phyloP scores from a whole-genome alignment of 2,329 filamentous ascomycete species.

The Nothophoma quercina region DNA sequence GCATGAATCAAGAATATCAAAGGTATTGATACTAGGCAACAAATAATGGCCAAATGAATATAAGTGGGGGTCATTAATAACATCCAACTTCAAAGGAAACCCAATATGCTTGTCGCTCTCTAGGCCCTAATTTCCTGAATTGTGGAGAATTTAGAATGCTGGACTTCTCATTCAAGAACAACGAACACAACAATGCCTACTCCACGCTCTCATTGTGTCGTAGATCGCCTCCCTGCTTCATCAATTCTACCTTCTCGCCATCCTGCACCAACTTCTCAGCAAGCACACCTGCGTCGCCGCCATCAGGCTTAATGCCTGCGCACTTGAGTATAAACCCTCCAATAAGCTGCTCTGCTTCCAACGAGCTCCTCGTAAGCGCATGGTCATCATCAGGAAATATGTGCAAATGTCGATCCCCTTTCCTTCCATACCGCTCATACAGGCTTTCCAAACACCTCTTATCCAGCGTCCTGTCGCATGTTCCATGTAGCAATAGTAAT shows the following conservation, averaged over 20 bases:
- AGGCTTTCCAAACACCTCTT: constrained; percentile 46
- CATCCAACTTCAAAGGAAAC: no score
- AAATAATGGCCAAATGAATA: no score
- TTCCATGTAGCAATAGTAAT: constrained; percentile 42
- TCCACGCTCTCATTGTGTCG: background rate
- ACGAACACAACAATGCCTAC: background rate
- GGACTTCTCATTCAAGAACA: background rate
- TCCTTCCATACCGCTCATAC: constrained; percentile 47
- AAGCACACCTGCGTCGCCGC: background rate
- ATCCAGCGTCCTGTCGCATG: constrained; percentile 47
- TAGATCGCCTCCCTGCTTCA: background rate
- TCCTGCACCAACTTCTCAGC: background rate
- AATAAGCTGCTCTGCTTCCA: constrained; percentile 50
- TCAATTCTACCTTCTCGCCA: background rate
- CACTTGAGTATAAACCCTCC: constrained; percentile 50
- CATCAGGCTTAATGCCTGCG: constrained; percentile 33
- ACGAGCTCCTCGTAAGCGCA: constrained; percentile 49
- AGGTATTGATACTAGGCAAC: no score
- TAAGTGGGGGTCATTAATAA: no score
- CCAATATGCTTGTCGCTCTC: no score
- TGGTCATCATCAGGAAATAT: constrained; percentile 55
- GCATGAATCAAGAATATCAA: background rate
- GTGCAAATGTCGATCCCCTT: constrained; percentile 43
- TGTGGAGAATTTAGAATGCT: no score
- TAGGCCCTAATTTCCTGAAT: no score